Base-by-base conservation (phyloP, 2,329 filamentous ascomycete genomes). In the Lanzia echinophila region DNA sequence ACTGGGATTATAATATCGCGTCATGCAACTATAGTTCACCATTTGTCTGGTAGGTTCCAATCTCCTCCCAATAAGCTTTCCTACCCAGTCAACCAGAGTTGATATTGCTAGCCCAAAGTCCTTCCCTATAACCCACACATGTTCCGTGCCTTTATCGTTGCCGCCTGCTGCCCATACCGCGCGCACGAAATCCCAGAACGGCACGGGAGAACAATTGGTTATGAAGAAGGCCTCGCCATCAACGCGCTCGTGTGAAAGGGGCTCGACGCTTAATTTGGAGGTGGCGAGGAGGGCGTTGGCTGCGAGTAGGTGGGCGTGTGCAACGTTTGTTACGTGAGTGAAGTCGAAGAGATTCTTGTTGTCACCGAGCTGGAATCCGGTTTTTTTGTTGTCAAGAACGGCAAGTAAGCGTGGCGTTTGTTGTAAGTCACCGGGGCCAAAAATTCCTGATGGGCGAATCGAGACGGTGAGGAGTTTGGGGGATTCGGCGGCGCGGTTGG, bases 151-250 rank as follows among this genome's bases (percentile, higher is more conserved):
- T 55, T 71, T 70, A 7, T 72, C 67, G 54, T 70, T 75, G 34
- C 82, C 82, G 1, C 49, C 54, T 1, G 56, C 56, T 59, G 73
- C 73, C 89, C 89, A 97, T 45, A 96, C 78, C 38, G 84, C 82
- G 39, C 88, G 79, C 56, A 87, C 82, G 67, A 95, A 87, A 70
- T 95, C 90, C 83, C 94, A 95, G 71, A 96, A 95, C 69, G 92
- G 92, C 19, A 95, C 77, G 5, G 92, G 92, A 62, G 54, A 50
- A 33, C 90, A 88, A 70, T 97, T 97, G 55, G 90, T 94, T 66
- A 97, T 82, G 72, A 96, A 84, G 74, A 97, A 92, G 48, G 84
- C 84, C 69, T 96, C 85, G 56, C 92, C 94, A 68, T 91, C 88
- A 47, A 91, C 83, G 56, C 78, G 79, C 73, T 90, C 86, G 71